Evolutionary conservation across 495 filamentous ascomycete genomes (phyloP).

Genomic region (Penicillium pancosmium): DNA sequence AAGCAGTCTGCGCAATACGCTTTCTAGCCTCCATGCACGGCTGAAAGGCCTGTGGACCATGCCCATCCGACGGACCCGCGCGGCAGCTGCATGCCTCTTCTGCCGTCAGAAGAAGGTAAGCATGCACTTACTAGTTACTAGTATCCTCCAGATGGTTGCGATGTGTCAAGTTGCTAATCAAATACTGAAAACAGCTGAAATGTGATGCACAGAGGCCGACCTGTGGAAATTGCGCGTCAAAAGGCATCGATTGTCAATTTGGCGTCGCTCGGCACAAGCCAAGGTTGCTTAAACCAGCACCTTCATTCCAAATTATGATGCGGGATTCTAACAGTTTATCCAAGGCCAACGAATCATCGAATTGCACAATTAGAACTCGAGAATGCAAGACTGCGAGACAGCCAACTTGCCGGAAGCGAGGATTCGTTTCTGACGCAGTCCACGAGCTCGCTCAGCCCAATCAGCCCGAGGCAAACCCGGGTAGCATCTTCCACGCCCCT

Average conservation of each 20-base stretch:
- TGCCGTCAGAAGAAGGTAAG: constrained; percentile 36
- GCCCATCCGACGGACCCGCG: constrained; percentile 28
- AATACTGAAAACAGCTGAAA: constrained; percentile 24
- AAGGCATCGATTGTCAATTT: constrained; percentile 26
- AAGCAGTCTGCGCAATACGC: too few species aligned
- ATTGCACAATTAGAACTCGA: constrained; percentile 32
- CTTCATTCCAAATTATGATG: not conserved
- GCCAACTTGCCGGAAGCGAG: constrained; percentile 3
- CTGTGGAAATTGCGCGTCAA: constrained; percentile 30
- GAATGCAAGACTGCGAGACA: constrained; percentile 28
- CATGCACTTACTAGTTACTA: not conserved
- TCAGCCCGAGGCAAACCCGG: constrained; percentile 12
- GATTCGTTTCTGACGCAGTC: constrained; percentile 7
- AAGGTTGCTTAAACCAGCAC: constrained; percentile 13
- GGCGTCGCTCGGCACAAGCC: constrained; percentile 23
- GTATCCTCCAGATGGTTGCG: not conserved
- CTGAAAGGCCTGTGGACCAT: constrained; percentile 3
- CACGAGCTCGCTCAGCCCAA: constrained; percentile 9
- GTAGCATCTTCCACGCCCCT: constrained; percentile 2
- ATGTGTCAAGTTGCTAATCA: not conserved
- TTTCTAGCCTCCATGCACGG: too few species aligned
- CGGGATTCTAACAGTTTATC: not conserved
- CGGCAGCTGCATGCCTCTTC: constrained; percentile 30
- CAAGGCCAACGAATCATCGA: constrained; percentile 32
- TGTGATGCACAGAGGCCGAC: constrained; percentile 32